phyloP scores from a whole-genome alignment of 2,329 filamentous ascomycete species.

The Catunica adiposa region DNA sequence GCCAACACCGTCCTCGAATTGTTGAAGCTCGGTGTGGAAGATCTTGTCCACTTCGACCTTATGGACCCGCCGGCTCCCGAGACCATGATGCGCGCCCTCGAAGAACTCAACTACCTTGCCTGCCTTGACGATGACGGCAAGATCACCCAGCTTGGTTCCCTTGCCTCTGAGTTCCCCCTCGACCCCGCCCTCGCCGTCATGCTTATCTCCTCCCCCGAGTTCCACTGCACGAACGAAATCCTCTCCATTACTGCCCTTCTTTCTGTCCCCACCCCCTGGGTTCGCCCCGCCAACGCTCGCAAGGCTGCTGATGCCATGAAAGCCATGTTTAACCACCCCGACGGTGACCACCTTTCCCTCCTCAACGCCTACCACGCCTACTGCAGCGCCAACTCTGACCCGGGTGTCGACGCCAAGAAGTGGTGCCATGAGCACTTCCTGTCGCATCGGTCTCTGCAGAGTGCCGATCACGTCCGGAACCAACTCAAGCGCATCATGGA shows the following conservation, averaged over 20 bases:
- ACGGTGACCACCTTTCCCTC: conserved; percentile 90
- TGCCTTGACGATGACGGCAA: conserved; percentile 95
- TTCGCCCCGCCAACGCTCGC: conserved; percentile 67
- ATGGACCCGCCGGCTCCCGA: conserved; percentile 98
- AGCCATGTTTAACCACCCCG: conserved; percentile 73
- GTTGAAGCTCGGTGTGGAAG: conserved; percentile 91
- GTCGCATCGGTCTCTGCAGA: conserved; percentile 71
- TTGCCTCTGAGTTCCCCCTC: conserved; percentile 89
- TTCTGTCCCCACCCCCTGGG: conserved; percentile 86
- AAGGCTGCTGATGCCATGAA: conserved; percentile 98
- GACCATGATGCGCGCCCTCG: conserved; percentile 92
- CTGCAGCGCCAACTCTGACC: conserved; percentile 50
- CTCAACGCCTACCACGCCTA: conserved; percentile 97
- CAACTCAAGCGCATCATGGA: conserved; percentile 97
- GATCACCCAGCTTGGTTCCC: conserved; percentile 65
- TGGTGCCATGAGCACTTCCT: conserved; percentile 98
- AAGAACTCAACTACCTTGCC: conserved; percentile 93
- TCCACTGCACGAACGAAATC: conserved; percentile 97
- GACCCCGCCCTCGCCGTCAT: conserved; percentile 92
- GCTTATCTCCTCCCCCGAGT: conserved; percentile 93
- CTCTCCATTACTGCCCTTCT: conserved; percentile 86
- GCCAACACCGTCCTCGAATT: conserved; percentile 89
- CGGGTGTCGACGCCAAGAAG: conserved; percentile 52
- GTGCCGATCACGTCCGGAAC: conserved; percentile 81
- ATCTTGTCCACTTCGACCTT: conserved; percentile 93